Conservation (phyloP, 2,329 filamentous ascomycete genomes). For the Bipolaris sorokiniana region DNA sequence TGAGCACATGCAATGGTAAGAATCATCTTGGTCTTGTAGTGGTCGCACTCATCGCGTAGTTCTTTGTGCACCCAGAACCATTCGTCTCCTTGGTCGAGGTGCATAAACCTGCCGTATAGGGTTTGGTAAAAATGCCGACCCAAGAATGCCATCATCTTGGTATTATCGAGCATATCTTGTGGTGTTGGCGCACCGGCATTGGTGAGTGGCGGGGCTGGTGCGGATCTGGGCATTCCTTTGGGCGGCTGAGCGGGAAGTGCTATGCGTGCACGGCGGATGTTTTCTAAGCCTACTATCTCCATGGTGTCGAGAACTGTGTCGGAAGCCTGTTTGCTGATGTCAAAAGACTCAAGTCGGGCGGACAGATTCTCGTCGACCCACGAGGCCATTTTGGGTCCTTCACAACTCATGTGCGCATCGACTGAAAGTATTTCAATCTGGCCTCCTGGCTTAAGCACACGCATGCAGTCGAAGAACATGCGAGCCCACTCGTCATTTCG, state of each 20-base stretch:
- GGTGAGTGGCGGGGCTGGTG: conserved; percentile 15
- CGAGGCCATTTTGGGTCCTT: conserved; percentile 26
- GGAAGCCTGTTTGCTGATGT: conserved; percentile 31
- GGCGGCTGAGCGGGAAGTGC: conserved; percentile 30
- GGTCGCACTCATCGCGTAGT: conserved; percentile 32
- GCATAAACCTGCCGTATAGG: conserved; percentile 30
- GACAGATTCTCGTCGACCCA: conserved; percentile 37
- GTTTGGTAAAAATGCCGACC: conserved; percentile 37
- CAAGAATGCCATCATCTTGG: conserved; percentile 36
- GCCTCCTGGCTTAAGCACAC: conserved; percentile 36
- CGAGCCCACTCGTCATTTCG: conserved; percentile 38
- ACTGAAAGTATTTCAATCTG: conserved; percentile 36
- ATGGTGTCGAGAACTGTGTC: conserved; percentile 38
- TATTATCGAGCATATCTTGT: conserved; percentile 29
- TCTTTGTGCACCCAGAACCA: conserved; percentile 37
- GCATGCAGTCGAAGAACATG: conserved; percentile 38
- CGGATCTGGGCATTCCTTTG: conserved; percentile 10
- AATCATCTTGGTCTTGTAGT: conserved; percentile 35
- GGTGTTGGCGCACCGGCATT: conserved; percentile 16
- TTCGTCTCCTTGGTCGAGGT: conserved; percentile 27
- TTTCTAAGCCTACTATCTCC: conserved; percentile 37
- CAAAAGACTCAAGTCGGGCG: conserved; percentile 28
- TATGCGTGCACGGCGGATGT: conserved; percentile 36
- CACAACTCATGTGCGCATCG: conserved; percentile 34
- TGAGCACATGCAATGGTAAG: conserved; percentile 34